A percentile compares a stretch with the other conserved stretches of the same genome.
Evolutionary conservation across 805 yeast species (phyloP).

Genomic region (Starmerella vaccinii): DNA sequence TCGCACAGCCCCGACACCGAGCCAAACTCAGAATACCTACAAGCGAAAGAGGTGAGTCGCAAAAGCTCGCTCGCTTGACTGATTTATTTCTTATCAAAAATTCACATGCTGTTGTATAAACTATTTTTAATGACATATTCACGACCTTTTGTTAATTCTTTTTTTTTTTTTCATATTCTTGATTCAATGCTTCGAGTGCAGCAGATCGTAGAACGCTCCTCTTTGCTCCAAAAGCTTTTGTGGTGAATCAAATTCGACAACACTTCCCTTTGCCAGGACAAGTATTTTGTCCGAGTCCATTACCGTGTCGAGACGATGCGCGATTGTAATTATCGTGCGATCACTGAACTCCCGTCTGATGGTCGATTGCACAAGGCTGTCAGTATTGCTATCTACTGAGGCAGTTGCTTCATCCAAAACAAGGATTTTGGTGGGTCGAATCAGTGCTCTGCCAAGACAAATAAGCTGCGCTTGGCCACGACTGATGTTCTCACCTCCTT

Average conservation of each 20-base stretch:
- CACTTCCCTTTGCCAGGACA: conserved; percentile 36
- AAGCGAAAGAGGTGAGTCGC: background rate
- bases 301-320: conserved; percentile 65
- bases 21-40: background rate
- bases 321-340: conserved; percentile 70
- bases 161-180: background rate
- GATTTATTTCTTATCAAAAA: no score
- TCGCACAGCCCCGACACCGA: background rate
- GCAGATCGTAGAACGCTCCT: conserved; percentile 24
- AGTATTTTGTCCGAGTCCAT: conserved; percentile 57
- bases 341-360: conserved; percentile 50
- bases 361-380: conserved; percentile 57
- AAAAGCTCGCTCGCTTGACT: no score
- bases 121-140: no score
- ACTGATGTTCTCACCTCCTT: conserved; percentile 70
- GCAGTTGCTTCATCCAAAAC: conserved; percentile 67
- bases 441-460: conserved; percentile 66
- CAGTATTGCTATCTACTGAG: conserved; percentile 64
- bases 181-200: background rate
- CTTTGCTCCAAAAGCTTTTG: conserved; percentile 47
- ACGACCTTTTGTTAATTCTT: no score
- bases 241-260: conserved; percentile 60
- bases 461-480: conserved; percentile 74
- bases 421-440: conserved; percentile 54
- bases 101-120: no score